These are phyloP conservation scores for Boletus coccyginus DNA, from an alignment of 768 basidiomycete genomes.

Conservation along the genomic window DNA sequence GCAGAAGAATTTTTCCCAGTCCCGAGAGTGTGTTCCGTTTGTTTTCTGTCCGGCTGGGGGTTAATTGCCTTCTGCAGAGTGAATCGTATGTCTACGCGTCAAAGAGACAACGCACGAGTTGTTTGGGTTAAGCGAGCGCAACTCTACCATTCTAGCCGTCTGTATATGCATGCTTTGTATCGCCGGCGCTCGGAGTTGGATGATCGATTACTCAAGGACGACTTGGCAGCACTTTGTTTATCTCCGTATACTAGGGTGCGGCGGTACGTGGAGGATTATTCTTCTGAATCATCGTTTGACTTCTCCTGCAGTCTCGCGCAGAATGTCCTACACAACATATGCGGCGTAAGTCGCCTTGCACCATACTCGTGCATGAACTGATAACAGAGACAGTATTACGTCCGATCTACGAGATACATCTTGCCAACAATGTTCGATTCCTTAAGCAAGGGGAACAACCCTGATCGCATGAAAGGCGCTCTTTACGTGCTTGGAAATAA, in stretches of 20 bases:
- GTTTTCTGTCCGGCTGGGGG: not conserved
- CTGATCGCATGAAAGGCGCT: slow-evolving; percentile 94
- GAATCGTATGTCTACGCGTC: slow-evolving; percentile 65
- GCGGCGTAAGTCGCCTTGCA: slow-evolving; percentile 46
- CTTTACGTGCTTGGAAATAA: slow-evolving; percentile 78
- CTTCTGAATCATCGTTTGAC: slow-evolving; percentile 1
- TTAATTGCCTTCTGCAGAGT: slow-evolving; percentile 37
- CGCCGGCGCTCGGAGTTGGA: slow-evolving; percentile 74
- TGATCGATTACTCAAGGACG: slow-evolving; percentile 57
- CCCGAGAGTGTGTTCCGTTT: slow-evolving; percentile 24
- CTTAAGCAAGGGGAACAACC: slow-evolving; percentile 71
- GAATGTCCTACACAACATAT: slow-evolving; percentile 58
- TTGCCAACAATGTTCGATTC: slow-evolving; percentile 61
- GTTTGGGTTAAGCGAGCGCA: slow-evolving; percentile 78
- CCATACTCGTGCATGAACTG: not conserved
- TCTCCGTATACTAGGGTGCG: slow-evolving; percentile 78
- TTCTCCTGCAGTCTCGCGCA: slow-evolving; percentile 57
- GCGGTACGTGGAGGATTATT: slow-evolving; percentile 45
- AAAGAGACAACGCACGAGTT: slow-evolving; percentile 72
- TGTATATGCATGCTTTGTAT: slow-evolving; percentile 76
- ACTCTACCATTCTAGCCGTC: slow-evolving; percentile 69
- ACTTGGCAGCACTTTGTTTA: slow-evolving; percentile 70
- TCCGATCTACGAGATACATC: slow-evolving; percentile 66
- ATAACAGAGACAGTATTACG: slow-evolving; percentile 50
- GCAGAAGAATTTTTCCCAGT: slow-evolving; percentile 45